These are phyloP conservation scores for Chytriomyces confervae DNA, from an alignment of 192 early-diverging fungal species.

Conservation along the genomic window DNA sequence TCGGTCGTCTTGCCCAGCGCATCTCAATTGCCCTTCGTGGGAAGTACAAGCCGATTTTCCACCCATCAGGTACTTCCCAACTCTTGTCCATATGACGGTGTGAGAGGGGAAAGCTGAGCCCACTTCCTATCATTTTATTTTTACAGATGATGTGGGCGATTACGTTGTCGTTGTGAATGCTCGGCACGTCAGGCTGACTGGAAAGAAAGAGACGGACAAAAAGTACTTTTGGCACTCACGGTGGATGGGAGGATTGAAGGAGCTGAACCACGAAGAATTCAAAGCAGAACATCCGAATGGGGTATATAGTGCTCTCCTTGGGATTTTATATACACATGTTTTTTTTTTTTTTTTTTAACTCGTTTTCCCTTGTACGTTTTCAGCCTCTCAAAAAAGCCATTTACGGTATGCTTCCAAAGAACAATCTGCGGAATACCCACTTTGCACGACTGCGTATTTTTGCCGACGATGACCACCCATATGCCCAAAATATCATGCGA, in stretches of 20 bases:
- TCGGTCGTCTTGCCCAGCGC: constrained; percentile 84
- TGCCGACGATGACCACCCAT: constrained; percentile 85
- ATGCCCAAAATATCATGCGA: constrained; percentile 82
- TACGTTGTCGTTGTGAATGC: constrained; percentile 97
- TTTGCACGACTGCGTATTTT: constrained; percentile 82
- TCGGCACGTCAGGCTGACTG: constrained; percentile 75
- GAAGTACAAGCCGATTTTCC: constrained; percentile 93
- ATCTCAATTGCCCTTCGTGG: constrained; percentile 92
- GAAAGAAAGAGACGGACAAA: constrained; percentile 86
- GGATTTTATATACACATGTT: not conserved
- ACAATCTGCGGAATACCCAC: constrained; percentile 78
- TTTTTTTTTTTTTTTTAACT: not conserved
- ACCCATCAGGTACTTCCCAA: constrained; percentile 72
- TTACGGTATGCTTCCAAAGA: constrained; percentile 95
- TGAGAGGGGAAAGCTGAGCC: not conserved
- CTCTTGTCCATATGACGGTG: not conserved
- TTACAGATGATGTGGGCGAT: constrained; percentile 87
- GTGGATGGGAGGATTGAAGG: constrained; percentile 86
- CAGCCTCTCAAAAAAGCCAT: constrained; percentile 85
- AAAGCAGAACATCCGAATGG: constrained; percentile 78
- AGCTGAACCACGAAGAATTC: constrained; percentile 75
- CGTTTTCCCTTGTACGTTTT: not conserved
- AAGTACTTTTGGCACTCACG: constrained; percentile 86
- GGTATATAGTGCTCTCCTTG: constrained; percentile 34
- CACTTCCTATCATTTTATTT: not conserved